phyloP scores from a whole-genome alignment of 2,329 filamentous ascomycete species.

The Purpureocillium takamizusanense region DNA sequence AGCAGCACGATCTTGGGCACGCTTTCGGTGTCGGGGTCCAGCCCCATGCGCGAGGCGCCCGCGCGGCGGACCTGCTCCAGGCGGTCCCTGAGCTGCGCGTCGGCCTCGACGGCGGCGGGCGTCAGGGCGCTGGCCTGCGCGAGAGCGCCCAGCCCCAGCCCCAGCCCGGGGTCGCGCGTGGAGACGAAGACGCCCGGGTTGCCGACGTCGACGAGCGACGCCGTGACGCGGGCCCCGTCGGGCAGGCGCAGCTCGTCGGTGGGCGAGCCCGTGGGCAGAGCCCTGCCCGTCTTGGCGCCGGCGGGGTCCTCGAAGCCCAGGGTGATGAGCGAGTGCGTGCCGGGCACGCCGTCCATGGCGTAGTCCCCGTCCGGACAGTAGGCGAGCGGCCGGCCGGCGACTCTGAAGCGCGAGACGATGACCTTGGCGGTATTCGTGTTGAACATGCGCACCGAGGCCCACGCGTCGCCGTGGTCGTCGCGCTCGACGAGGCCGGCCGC shows the following conservation, averaged over 20 bases:
- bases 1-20: slow-evolving; percentile 53
- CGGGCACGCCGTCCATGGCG: slow-evolving; percentile 55
- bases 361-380: slow-evolving; percentile 38
- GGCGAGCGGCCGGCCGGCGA: slow-evolving; percentile 26
- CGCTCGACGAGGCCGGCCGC: slow-evolving; percentile 4
- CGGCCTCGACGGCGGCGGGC: slow-evolving; percentile 42
- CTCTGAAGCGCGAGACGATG: slow-evolving; percentile 47
- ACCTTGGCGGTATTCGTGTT: slow-evolving; percentile 66
- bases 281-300: slow-evolving; percentile 52
- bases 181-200: slow-evolving; percentile 57
- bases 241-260: slow-evolving; percentile 37
- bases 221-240: slow-evolving; percentile 27
- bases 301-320: slow-evolving; percentile 54
- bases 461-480: slow-evolving; percentile 16
- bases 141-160: slow-evolving; percentile 37
- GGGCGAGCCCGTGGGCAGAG: slow-evolving; percentile 39
- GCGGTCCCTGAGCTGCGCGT: slow-evolving; percentile 29
- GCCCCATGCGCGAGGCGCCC: slow-evolving; percentile 53
- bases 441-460: slow-evolving; percentile 46
- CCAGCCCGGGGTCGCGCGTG: slow-evolving; percentile 36
- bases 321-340: slow-evolving; percentile 45
- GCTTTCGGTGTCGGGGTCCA: slow-evolving; percentile 35
- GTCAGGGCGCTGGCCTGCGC: slow-evolving; percentile 38
- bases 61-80: slow-evolving; percentile 48
- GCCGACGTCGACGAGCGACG: slow-evolving; percentile 53